Percentiles rank a stretch among this genome's conserved stretches.
Evolutionary conservation across 2,329 filamentous ascomycete genomes (phyloP).

Genomic region (Samsoniella hepiali): DNA sequence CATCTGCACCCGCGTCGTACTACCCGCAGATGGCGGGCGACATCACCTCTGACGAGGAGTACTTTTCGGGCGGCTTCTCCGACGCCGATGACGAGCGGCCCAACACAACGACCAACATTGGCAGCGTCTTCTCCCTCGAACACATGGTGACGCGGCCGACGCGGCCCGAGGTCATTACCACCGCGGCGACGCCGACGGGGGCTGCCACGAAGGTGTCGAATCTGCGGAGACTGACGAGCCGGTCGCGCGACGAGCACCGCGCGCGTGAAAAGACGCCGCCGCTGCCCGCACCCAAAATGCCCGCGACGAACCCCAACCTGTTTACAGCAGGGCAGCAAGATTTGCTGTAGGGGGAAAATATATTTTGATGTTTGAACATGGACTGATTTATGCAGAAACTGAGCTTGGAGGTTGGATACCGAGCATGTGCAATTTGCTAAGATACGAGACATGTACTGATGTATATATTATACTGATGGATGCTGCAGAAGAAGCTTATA

Average conservation of each 20-base stretch:
- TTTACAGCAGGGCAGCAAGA: constrained; percentile 37
- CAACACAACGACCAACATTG: constrained; percentile 33
- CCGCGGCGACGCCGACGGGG: neutral
- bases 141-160: constrained; percentile 58
- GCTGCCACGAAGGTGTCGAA: constrained; percentile 12
- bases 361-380: neutral
- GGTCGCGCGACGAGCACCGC: constrained; percentile 33
- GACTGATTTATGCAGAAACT: neutral
- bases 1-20: constrained; percentile 57
- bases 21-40: constrained; percentile 54
- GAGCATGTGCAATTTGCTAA: neutral
- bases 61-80: constrained; percentile 69
- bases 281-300: constrained; percentile 42
- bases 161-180: constrained; percentile 30
- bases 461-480: neutral
- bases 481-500: too few relatives aligned
- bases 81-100: constrained; percentile 66
- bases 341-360: constrained; percentile 27
- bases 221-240: constrained; percentile 30
- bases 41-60: constrained; percentile 74
- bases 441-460: neutral
- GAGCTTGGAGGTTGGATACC: constrained; percentile 5
- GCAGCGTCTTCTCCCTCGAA: constrained; percentile 55
- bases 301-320: constrained; percentile 26
- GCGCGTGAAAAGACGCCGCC: constrained; percentile 34